Evolutionary conservation across 768 basidiomycete species (phyloP).

Genomic region (Suillus clintonianus): DNA sequence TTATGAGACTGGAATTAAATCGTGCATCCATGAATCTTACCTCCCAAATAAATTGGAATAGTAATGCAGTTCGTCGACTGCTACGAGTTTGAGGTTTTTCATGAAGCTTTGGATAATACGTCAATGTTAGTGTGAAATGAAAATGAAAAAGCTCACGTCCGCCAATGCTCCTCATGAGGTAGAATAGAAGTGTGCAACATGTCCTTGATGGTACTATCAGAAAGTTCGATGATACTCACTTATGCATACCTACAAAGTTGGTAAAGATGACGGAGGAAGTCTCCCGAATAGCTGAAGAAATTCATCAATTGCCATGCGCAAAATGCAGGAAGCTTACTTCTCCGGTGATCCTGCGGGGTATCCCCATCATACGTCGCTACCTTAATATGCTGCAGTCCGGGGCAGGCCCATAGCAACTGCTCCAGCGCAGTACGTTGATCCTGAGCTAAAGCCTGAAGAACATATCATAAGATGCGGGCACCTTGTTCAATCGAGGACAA

Average conservation of each 20-base stretch:
- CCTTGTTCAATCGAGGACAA: not conserved
- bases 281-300: conserved; percentile 60
- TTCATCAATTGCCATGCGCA: not conserved
- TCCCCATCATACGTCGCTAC: conserved; percentile 89
- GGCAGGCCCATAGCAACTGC: conserved; percentile 60
- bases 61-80: conserved; percentile 86
- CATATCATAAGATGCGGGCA: not conserved
- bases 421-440: conserved; percentile 77
- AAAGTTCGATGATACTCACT: not conserved
- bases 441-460: conserved; percentile 76
- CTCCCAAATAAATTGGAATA: conserved; percentile 82
- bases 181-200: conserved; percentile 85
- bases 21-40: conserved; percentile 34
- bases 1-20: not conserved
- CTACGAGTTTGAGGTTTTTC: conserved; percentile 73
- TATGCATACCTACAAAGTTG: conserved; percentile 66
- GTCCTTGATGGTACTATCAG: conserved; percentile 48
- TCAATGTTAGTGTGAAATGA: conserved; percentile 5
- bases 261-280: conserved; percentile 82
- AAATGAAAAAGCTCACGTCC: conserved; percentile 46
- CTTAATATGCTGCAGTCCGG: conserved; percentile 61
- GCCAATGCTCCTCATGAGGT: conserved; percentile 83
- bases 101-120: conserved; percentile 55
- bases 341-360: conserved; percentile 69
- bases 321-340: conserved; percentile 40